phyloP scores from a whole-genome alignment of 257 asterid genomes.

The Haberlea rhodopensis region DNA sequence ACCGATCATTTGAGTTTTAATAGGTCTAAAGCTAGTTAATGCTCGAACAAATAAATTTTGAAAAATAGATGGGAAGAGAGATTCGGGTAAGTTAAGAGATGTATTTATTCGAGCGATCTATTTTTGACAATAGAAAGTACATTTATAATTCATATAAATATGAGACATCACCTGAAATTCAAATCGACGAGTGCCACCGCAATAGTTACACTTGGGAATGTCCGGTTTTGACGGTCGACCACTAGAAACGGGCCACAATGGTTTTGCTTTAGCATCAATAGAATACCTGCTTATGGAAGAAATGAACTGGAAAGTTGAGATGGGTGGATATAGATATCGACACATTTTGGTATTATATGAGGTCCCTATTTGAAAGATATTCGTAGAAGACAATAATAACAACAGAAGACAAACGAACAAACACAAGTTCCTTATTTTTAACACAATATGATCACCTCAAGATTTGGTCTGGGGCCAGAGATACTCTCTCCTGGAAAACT shows the following conservation, averaged over 20 bases:
- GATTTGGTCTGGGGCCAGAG: conserved; percentile 76
- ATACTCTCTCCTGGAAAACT: conserved; percentile 77
- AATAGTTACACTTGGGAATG: conserved; percentile 66
- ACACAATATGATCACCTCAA: conserved; percentile 53
- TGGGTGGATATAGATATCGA: background rate
- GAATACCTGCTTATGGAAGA: conserved; percentile 55
- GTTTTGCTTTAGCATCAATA: conserved; percentile 61
- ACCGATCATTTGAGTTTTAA: background rate
- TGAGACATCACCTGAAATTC: conserved; percentile 75
- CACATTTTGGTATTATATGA: conserved; percentile 15
- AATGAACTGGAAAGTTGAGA: conserved; percentile 4
- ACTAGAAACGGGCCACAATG: conserved; percentile 77
- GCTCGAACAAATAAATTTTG: background rate
- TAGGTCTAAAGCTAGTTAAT: background rate
- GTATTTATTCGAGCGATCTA: background rate
- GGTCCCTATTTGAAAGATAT: too few species aligned
- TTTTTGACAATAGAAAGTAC: background rate
- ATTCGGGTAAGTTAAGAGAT: background rate
- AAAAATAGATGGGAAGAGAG: background rate
- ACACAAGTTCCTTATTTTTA: conserved; percentile 18
- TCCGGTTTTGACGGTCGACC: conserved; percentile 68
- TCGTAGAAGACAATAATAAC: too few species aligned
- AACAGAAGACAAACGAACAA: conserved; percentile 10
- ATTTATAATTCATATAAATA: conserved; percentile 9
- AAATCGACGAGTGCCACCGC: conserved; percentile 61